phyloP scores from a whole-genome alignment of 192 early-diverging fungal genomes.

The Coemansia sp. region DNA sequence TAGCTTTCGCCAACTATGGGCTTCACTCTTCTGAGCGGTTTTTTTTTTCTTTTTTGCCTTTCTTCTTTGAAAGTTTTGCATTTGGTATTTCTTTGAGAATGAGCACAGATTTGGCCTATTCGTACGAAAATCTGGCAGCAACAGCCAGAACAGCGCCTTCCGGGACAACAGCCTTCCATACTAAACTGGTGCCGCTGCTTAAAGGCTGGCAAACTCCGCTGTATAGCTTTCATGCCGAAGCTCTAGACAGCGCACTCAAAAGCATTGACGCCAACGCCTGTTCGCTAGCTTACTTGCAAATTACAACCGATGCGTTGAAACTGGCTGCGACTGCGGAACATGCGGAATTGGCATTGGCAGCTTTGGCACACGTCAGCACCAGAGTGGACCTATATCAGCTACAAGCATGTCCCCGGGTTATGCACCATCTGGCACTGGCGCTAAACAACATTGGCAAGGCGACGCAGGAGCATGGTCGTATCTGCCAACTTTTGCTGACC shows the following conservation, averaged over 20 bases:
- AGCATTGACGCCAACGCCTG: background rate
- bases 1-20: too few relatives aligned
- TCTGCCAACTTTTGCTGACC: constrained; percentile 14
- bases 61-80: too few relatives aligned
- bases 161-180: background rate
- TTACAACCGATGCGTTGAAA: constrained; percentile 21
- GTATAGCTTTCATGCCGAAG: background rate
- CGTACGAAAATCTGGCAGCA: constrained; percentile 11
- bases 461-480: background rate
- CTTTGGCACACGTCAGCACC: constrained; percentile 4
- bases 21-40: too few relatives aligned
- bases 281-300: constrained; percentile 24
- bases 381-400: constrained; percentile 19
- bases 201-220: constrained; percentile 6
- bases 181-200: constrained; percentile 1
- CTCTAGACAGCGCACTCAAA: background rate
- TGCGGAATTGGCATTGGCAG: background rate
- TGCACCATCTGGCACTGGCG: constrained; percentile 20
- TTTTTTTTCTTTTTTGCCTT: too few relatives aligned
- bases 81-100: background rate
- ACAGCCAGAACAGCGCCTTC: background rate
- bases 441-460: background rate
- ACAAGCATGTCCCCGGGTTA: constrained; percentile 12
- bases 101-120: background rate
- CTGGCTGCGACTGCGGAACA: constrained; percentile 21